Evolutionary conservation across 169 alveolate genomes (phyloP).

Genomic region (Miamiensis avidus): DNA sequence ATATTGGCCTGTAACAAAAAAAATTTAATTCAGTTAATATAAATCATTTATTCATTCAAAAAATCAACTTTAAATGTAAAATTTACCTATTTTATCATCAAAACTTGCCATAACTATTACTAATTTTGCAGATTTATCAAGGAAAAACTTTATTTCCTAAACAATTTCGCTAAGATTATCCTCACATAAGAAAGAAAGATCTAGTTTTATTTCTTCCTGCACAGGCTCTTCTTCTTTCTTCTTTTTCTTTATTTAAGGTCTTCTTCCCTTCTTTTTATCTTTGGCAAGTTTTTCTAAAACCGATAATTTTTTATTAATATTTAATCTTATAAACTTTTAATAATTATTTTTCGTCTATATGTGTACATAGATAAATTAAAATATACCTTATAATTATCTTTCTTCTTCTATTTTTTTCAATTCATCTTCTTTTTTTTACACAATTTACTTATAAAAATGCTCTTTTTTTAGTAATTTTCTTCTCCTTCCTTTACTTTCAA

Average conservation of each 20-base stretch:
- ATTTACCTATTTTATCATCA: not conserved
- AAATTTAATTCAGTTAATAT: not conserved
- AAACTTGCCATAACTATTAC: not conserved
- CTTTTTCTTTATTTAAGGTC: conserved; percentile 17
- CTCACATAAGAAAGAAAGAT: not conserved
- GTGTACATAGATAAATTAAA: too few species aligned
- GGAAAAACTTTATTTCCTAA: too few species aligned
- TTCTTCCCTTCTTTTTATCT: conserved; percentile 40
- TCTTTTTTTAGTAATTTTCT: conserved; percentile 29
- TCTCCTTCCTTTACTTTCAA: conserved; percentile 19
- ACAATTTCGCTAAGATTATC: not conserved
- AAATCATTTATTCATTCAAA: too few species aligned
- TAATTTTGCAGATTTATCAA: not conserved
- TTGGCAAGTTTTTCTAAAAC: conserved; percentile 32
- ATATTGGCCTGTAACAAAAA: conserved; percentile 35
- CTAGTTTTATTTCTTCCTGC: conserved; percentile 1
- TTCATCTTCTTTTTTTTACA: conserved; percentile 49
- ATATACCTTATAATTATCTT: conserved; percentile 12
- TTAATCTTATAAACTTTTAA: too few species aligned
- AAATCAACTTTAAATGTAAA: too few species aligned
- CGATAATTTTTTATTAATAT: too few species aligned
- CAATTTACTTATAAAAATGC: conserved; percentile 19
- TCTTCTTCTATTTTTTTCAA: conserved; percentile 38
- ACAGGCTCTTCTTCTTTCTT: conserved; percentile 26
- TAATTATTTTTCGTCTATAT: too few species aligned